Conservation (phyloP, 2,329 filamentous ascomycete genomes). For the Lithohypha guttulata region DNA sequence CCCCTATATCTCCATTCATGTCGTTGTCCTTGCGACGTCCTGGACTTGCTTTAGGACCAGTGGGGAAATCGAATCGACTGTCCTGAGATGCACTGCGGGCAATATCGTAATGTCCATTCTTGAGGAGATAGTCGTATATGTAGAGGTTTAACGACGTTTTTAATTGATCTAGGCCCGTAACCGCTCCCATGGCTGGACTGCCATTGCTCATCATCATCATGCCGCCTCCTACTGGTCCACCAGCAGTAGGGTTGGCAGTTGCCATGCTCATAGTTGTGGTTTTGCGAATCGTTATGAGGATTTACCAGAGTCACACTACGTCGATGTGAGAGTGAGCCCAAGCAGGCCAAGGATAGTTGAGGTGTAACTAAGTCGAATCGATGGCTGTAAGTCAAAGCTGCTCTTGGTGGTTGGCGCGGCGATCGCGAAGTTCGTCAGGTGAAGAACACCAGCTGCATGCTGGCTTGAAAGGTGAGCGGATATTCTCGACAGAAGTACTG, state of each 20-base stretch:
- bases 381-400: no score
- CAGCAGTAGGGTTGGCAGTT: constrained; percentile 44
- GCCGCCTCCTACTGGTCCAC: constrained; percentile 45
- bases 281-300: no score
- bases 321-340: no score
- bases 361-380: no score
- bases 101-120: constrained; percentile 71
- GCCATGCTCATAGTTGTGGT: constrained; percentile 41
- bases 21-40: constrained; percentile 57
- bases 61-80: constrained; percentile 49
- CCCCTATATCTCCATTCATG: constrained; percentile 61
- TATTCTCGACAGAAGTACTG: no score
- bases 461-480: not conserved
- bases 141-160: constrained; percentile 48
- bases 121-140: constrained; percentile 68
- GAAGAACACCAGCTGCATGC: constrained; percentile 8
- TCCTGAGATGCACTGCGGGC: constrained; percentile 61
- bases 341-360: no score
- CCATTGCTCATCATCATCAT: constrained; percentile 44
- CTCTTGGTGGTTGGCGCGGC: constrained; percentile 7
- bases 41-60: constrained; percentile 53
- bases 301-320: no score
- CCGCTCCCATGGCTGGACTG: constrained; percentile 32
- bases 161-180: constrained; percentile 28
- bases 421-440: constrained; percentile 7